Conservation (phyloP, 2,329 filamentous ascomycete species). For the Grosmannia serpens region DNA sequence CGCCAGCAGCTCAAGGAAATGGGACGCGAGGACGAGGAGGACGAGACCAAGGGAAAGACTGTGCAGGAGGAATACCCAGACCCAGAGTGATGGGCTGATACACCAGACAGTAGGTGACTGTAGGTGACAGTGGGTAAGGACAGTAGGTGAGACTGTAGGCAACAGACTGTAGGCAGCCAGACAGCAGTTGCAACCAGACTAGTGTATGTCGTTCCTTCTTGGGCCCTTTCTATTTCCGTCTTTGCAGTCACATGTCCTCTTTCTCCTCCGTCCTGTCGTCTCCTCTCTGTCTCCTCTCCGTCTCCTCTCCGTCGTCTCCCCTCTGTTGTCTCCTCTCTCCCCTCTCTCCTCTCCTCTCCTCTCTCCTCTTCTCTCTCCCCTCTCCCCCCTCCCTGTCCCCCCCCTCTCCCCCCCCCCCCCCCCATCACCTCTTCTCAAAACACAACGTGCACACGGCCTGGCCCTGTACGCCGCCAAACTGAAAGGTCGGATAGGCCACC, state of each 20-base stretch:
- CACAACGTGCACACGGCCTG: conserved; percentile 82
- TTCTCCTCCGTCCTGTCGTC: background rate
- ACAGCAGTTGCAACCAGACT: too few species aligned
- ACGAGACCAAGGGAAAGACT: background rate
- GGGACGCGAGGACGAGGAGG: conserved; percentile 26
- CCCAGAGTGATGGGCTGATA: conserved; percentile 8
- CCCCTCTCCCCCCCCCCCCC: too few species aligned
- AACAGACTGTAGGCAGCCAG: too few species aligned
- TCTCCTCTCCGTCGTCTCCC: too few species aligned
- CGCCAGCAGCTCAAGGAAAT: conserved; percentile 66
- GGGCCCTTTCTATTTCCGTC: background rate
- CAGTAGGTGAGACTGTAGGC: too few species aligned
- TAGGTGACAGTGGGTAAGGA: too few species aligned
- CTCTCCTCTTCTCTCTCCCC: background rate
- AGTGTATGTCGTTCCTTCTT: background rate
- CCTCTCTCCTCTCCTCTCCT: too few species aligned
- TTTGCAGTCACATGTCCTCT: background rate
- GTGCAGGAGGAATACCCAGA: conserved; percentile 10
- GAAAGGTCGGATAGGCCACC: conserved; percentile 76
- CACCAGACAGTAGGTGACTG: background rate
- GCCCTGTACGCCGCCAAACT: conserved; percentile 79
- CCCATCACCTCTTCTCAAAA: conserved; percentile 41
- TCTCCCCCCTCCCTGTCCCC: too few species aligned
- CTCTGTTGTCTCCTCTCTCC: conserved; percentile 25
- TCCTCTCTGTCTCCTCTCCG: conserved; percentile 4